These are phyloP conservation scores for Phytophthora ohioensis DNA, from an alignment of 352 stramenopile species.

Conservation along the genomic window DNA sequence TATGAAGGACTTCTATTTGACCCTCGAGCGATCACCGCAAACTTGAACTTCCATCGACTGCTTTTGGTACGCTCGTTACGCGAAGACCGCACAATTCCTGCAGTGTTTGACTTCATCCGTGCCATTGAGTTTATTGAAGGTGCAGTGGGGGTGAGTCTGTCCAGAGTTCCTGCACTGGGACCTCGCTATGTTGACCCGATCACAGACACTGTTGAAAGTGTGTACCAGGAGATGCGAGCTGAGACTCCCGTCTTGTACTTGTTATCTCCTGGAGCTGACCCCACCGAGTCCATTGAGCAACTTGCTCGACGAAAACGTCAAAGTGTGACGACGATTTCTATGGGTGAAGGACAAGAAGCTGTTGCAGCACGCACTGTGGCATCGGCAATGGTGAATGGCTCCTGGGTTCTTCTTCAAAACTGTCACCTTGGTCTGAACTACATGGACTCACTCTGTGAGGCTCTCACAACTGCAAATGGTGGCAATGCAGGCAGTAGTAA, in stretches of 20 bases:
- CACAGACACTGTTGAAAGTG: slow-evolving; percentile 77
- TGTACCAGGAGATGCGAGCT: slow-evolving; percentile 70
- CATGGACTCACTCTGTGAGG: slow-evolving; percentile 71
- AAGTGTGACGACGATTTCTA: slow-evolving; percentile 75
- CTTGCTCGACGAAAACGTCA: slow-evolving; percentile 77
- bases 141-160: slow-evolving; percentile 34
- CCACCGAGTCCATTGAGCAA: slow-evolving; percentile 77
- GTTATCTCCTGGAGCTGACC: slow-evolving; percentile 73
- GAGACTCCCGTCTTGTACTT: slow-evolving; percentile 80
- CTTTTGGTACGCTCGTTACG: slow-evolving; percentile 72
- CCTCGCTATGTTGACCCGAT: slow-evolving; percentile 69
- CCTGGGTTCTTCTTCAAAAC: slow-evolving; percentile 86
- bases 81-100: slow-evolving; percentile 81
- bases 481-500: slow-evolving; percentile 15
- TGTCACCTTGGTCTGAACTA: slow-evolving; percentile 78
- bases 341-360: slow-evolving; percentile 80
- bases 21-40: slow-evolving; percentile 64
- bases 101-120: slow-evolving; percentile 71
- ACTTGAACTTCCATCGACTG: slow-evolving; percentile 75
- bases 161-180: slow-evolving; percentile 63
- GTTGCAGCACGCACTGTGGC: slow-evolving; percentile 66
- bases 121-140: slow-evolving; percentile 71
- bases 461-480: slow-evolving; percentile 39
- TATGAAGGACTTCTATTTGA: slow-evolving; percentile 79
- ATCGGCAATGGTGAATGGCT: slow-evolving; percentile 71